Evolutionary conservation across 257 asterid genomes (phyloP).

Genomic region (Solanum clarkiae): DNA sequence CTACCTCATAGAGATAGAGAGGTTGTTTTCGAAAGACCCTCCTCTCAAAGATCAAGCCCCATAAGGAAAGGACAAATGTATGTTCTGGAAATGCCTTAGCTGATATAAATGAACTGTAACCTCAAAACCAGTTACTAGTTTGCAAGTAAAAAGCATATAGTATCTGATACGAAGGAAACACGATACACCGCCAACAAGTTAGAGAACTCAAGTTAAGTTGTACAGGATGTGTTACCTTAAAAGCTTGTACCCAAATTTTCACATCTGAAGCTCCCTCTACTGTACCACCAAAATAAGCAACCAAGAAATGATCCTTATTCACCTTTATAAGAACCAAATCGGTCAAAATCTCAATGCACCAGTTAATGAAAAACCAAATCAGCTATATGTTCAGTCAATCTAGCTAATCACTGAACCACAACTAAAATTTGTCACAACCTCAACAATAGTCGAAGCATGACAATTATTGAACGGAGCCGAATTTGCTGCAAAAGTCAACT

Average conservation of each 20-base stretch:
- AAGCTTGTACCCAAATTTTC: slow-evolving; percentile 75
- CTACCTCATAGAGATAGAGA: too few relatives aligned
- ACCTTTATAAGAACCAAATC: slow-evolving; percentile 28
- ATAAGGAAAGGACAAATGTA: background rate
- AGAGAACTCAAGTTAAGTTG: background rate
- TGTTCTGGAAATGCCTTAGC: background rate
- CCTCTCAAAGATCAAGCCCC: too few relatives aligned
- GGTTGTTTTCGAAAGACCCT: too few relatives aligned
- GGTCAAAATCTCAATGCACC: background rate
- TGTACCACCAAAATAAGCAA: slow-evolving; percentile 89
- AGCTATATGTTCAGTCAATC: background rate
- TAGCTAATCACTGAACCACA: background rate
- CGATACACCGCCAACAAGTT: background rate
- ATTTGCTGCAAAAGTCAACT: slow-evolving; percentile 58
- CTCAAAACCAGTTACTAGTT: background rate
- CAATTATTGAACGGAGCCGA: slow-evolving; percentile 78
- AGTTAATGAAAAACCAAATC: background rate
- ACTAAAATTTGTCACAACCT: slow-evolving; percentile 29
- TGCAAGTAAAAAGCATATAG: background rate
- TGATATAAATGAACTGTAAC: background rate
- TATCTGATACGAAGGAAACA: background rate
- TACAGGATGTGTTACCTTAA: slow-evolving; percentile 36
- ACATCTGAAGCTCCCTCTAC: slow-evolving; percentile 90
- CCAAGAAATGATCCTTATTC: slow-evolving; percentile 56
- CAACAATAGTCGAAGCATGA: slow-evolving; percentile 93